These are phyloP conservation scores for Penicillium sp. DNA, from an alignment of 2,329 filamentous ascomycete genomes.

Conservation along the genomic window DNA sequence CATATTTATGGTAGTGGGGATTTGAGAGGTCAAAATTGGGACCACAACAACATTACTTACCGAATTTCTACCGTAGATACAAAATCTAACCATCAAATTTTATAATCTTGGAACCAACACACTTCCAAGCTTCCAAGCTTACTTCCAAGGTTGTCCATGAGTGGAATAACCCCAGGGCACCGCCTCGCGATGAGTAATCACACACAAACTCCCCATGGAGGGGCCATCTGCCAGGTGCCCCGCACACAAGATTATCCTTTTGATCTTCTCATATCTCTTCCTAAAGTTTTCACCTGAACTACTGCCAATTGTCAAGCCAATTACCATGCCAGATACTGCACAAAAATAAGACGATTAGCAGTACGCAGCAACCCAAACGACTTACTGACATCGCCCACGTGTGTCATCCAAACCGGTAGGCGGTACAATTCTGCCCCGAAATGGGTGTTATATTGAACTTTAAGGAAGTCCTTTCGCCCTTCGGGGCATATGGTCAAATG, in stretches of 20 bases:
- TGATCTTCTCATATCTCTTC: background rate
- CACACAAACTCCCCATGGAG: background rate
- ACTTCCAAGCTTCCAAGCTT: no score
- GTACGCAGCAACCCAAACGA: background rate
- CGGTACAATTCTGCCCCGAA: background rate
- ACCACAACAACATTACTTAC: background rate
- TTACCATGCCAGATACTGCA: background rate
- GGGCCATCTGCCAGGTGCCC: background rate
- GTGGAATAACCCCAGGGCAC: background rate
- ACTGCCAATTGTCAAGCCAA: background rate
- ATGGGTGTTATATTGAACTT: background rate
- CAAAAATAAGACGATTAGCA: no score
- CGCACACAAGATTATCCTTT: background rate
- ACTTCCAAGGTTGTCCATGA: background rate
- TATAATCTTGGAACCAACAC: no score
- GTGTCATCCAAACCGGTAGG: background rate
- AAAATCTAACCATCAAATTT: no score
- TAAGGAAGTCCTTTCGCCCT: conserved; percentile 29
- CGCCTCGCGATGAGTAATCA: background rate
- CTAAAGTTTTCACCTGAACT: background rate
- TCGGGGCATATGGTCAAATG: conserved; percentile 62
- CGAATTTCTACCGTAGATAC: background rate
- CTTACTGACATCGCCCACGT: background rate
- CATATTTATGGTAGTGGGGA: background rate
- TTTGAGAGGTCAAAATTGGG: background rate